phyloP scores from a whole-genome alignment of 2,329 filamentous ascomycete species.

The Ophiostoma sp. region DNA sequence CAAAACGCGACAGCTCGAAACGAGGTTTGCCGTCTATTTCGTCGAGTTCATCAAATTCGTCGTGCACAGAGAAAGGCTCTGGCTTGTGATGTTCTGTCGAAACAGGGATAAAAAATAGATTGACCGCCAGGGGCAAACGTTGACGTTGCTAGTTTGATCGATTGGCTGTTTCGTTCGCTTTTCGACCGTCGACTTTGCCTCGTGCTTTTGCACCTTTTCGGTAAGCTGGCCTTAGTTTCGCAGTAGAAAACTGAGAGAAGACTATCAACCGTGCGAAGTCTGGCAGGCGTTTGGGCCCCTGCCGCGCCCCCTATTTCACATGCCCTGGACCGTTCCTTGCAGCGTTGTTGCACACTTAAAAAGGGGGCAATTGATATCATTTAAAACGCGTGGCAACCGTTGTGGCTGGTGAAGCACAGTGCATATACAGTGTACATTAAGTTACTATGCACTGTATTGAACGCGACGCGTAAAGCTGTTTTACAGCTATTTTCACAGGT shows the following conservation, averaged over 20 bases:
- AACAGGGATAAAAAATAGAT: background rate
- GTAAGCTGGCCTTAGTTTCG: conserved; percentile 15
- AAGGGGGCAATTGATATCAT: conserved; percentile 9
- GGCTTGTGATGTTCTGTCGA: background rate
- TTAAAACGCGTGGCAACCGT: conserved; percentile 1
- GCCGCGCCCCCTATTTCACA: background rate
- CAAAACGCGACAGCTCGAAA: background rate
- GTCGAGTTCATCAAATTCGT: background rate
- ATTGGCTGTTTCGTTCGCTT: background rate
- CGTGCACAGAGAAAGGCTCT: background rate
- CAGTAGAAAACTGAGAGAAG: background rate
- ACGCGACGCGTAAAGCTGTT: conserved; percentile 26
- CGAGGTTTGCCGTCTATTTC: background rate
- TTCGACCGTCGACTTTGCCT: conserved; percentile 1
- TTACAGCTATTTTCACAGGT: background rate
- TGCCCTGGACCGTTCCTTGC: background rate
- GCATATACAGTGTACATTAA: background rate
- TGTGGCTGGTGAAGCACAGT: conserved; percentile 9
- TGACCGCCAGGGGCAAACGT: background rate
- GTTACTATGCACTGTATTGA: background rate
- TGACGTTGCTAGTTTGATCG: background rate
- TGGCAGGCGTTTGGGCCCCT: background rate
- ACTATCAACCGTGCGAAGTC: background rate
- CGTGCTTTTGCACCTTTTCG: background rate
- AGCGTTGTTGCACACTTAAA: background rate